Evolutionary conservation across 495 filamentous ascomycete species (phyloP), one percentile per base, ranked within the genome.

Genomic region (Tuber indicum): DNA sequence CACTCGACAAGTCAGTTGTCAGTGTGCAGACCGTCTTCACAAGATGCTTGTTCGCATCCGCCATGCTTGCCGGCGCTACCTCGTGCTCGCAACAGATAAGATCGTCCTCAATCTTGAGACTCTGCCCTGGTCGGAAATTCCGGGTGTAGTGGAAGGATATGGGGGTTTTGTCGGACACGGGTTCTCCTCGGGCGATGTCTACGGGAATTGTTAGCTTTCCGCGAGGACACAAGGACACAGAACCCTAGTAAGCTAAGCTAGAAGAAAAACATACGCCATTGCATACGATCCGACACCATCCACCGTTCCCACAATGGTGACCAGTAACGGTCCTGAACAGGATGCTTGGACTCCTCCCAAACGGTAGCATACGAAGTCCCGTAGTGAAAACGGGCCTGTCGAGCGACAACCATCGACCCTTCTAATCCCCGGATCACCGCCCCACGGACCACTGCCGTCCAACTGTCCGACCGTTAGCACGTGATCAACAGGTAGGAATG

Each of bases 211-310:
- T 77, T 52, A 77, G n/a, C 17, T 49, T 71, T 72, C 2, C 23
- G 76, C 66, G 76, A 17, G 45, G 23, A n/a, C n/a, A n/a, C n/a
- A n/a, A n/a, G n/a, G n/a, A n/a, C n/a, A 42, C 3, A 8, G 8
- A 17, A 6, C 39, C 16, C 16, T 9, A 36, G 43, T 7, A 36
- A 39, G 36, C n/a, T 19, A 66, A 62, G 45, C 45, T 41, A 41
- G 17, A n/a, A 42, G 70, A 42, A 71, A n/a, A 32, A 47, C 43
- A 91, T 92, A 84, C 92, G 91, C 91, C 91, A 93, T 81, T 92
- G 91, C 91, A 93, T 92, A 71, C 91, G 87, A 84, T 93, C 91
- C 74, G 86, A 89, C 23, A 93, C 90, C 91, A 93, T 93, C 91
- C 91, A 93, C 45, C 91, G 83, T 84, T 93, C 91, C 91, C 91